A percentile compares a stretch with the other conserved stretches of the same genome.
Evolutionary conservation across 352 stramenopile species (phyloP).

Genomic region (Pelagophyceae sp.): DNA sequence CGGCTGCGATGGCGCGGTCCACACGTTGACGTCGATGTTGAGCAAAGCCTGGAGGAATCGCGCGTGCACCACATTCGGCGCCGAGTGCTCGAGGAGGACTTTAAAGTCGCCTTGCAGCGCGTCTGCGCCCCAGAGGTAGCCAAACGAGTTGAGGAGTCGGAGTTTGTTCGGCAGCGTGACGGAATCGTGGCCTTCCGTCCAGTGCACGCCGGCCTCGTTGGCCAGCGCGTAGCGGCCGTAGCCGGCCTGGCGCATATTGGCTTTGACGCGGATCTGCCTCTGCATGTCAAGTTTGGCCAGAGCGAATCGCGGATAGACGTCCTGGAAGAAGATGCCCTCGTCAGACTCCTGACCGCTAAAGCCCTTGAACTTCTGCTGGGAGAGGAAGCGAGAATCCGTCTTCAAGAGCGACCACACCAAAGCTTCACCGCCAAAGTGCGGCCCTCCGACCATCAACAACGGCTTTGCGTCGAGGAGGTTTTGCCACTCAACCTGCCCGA

Average conservation of each 20-base stretch:
- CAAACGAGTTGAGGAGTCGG: background rate
- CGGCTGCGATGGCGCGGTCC: background rate
- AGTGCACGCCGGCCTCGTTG: background rate
- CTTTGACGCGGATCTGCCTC: background rate
- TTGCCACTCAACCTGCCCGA: no score
- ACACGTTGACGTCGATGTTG: background rate
- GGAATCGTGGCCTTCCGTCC: background rate
- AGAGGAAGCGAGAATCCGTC: no score
- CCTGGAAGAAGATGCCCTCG: constrained; percentile 12
- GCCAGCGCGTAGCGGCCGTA: background rate
- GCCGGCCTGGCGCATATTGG: background rate
- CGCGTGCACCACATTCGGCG: constrained; percentile 2
- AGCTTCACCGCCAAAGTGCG: no score
- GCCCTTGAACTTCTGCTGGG: no score
- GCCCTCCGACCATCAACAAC: no score
- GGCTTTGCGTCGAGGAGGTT: no score
- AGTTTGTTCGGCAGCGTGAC: background rate
- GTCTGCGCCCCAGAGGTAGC: background rate
- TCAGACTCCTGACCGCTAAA: background rate
- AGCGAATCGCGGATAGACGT: constrained; percentile 11
- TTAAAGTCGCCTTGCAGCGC: no score
- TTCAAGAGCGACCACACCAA: no score
- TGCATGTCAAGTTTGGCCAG: background rate
- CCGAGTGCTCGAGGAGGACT: background rate
- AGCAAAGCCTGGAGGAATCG: background rate